Evolutionary conservation across 306 rosid genomes (phyloP).

Genomic region (Sechiopsis laciniata): DNA sequence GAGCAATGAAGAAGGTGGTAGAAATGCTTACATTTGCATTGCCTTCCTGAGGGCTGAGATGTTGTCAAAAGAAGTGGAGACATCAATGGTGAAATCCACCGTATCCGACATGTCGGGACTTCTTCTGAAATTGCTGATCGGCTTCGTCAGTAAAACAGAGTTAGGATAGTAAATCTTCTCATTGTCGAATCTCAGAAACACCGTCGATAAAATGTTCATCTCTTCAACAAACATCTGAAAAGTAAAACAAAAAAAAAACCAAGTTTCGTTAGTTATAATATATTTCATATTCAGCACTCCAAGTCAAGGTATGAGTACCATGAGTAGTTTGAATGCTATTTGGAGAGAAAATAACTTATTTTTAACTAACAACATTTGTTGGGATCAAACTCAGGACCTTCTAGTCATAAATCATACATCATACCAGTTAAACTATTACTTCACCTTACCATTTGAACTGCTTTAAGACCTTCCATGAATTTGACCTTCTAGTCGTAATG

Average conservation of each 20-base stretch:
- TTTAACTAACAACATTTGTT: too few species aligned
- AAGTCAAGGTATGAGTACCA: background rate
- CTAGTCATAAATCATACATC: too few species aligned
- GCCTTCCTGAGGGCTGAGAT: conserved; percentile 41
- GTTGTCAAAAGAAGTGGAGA: conserved; percentile 34
- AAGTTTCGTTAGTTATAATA: background rate
- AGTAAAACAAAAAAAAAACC: background rate
- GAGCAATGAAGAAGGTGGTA: background rate
- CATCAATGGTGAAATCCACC: conserved; percentile 38
- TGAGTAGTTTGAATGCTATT: too few species aligned
- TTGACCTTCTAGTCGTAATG: too few species aligned
- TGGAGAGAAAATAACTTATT: too few species aligned
- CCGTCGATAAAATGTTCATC: conserved; percentile 46
- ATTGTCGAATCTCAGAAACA: conserved; percentile 42
- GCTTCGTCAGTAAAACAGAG: conserved; percentile 46
- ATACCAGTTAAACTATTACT: too few species aligned
- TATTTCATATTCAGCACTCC: background rate
- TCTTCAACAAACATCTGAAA: conserved; percentile 47
- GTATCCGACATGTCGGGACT: conserved; percentile 49
- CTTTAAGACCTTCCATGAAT: too few species aligned
- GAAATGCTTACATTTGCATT: conserved; percentile 35
- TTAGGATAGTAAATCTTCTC: conserved; percentile 52
- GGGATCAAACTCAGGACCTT: too few species aligned
- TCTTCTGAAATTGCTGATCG: conserved; percentile 45
- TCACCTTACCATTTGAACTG: too few species aligned